Base-by-base conservation (phyloP, 768 basidiomycete genomes). In the Cubamyces lactineus region DNA sequence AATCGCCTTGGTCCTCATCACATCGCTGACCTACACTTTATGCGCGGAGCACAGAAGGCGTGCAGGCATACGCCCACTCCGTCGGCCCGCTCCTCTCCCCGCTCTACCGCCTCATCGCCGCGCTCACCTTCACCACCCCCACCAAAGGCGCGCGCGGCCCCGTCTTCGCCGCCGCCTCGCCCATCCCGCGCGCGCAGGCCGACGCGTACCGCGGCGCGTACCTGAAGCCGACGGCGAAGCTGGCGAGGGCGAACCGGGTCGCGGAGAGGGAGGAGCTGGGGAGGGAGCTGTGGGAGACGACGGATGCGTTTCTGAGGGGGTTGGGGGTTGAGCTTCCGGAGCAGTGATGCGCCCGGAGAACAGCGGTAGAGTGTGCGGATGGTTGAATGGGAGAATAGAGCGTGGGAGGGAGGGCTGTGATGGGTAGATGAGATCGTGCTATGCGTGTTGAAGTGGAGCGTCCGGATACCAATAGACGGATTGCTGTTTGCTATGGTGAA, bases 261-360 rank as follows among this genome's bases (percentile, higher is more conserved):
- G 48, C 42, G 50, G 42, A 58, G 30, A 62, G 42, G 15, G 45
- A 47, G 17, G 59, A 62, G 17, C 55, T 65, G 8, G 54, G 64
- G 50, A 47, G 28, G 34, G 66, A 65, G 51, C 53, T 71, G 49
- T 71, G 70, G 69, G 67, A 66, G 26, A 63, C 66, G 52, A 70
- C 67, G 42, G 70, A 71, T 49, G 63, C 34, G 56, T 9, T 66
- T 2, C 51, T 68, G 53, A 42, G 23, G 62, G 56, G 52, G 17
- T 3, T 67, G 4, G 57, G 58, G 24, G 8, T 58, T 30, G 47
- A 48, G 24, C 3, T 12, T 3, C n/a, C n/a, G n/a, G n/a, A n/a
- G n/a, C n/a, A n/a, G n/a, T n/a, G n/a, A n/a, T n/a, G n/a, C n/a
- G n/a, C n/a, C n/a, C n/a, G n/a, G n/a, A n/a, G n/a, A n/a, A n/a